Conservation (phyloP, 2,329 filamentous ascomycete genomes). For the Aspergillus pseudoterreus region DNA sequence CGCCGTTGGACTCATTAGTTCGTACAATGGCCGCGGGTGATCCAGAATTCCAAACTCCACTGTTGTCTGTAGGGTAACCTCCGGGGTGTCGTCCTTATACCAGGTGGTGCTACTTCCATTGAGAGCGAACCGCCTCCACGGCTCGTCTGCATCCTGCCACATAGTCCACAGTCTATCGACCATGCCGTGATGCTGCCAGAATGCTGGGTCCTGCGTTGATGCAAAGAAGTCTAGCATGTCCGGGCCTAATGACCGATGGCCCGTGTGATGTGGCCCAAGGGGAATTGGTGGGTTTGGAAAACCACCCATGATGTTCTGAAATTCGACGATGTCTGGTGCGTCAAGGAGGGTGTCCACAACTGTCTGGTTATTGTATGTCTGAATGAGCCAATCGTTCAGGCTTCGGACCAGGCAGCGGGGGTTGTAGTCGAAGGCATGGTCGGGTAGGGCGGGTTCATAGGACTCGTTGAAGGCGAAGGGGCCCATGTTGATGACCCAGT, state of each 20-base stretch:
- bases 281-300: background rate
- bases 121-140: background rate
- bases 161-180: slow-evolving; percentile 9
- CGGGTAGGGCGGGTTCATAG: background rate
- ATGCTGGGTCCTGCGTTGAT: slow-evolving; percentile 7
- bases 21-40: background rate
- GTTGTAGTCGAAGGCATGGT: slow-evolving; percentile 5
- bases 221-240: slow-evolving; percentile 4
- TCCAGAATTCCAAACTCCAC: slow-evolving; percentile 4
- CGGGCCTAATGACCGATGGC: slow-evolving; percentile 3
- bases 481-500: slow-evolving; percentile 5
- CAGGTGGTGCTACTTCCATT: slow-evolving; percentile 4
- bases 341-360: slow-evolving; percentile 1
- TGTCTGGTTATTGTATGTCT: background rate
- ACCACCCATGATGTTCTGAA: slow-evolving; percentile 5
- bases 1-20: slow-evolving; percentile 1
- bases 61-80: slow-evolving; percentile 7
- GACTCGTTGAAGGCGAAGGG: background rate
- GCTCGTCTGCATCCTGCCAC: slow-evolving; percentile 7
- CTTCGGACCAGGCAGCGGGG: slow-evolving; percentile 6
- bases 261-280: slow-evolving; percentile 1
- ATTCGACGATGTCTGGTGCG: slow-evolving; percentile 1
- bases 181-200: slow-evolving; percentile 11
- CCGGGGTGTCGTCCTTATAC: background rate
- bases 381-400: slow-evolving; percentile 1